Percentiles rank a stretch among this genome's conserved stretches.
Conservation (phyloP, 2,329 filamentous ascomycete species). For the Talaromyces sp. region DNA sequence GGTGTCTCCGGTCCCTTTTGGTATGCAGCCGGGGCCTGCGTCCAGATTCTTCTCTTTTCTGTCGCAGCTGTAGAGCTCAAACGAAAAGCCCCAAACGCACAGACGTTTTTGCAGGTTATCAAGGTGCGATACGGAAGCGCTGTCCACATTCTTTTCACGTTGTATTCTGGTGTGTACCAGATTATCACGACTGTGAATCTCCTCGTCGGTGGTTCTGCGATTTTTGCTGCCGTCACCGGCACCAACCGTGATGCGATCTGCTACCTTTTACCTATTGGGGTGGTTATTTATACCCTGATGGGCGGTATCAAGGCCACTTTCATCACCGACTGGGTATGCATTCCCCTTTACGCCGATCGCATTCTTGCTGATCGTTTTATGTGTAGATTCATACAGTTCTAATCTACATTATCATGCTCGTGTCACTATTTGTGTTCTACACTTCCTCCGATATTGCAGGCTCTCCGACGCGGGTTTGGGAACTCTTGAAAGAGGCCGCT, state of each 20-base stretch:
- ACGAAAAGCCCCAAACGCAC: constrained; percentile 13
- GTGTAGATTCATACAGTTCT: constrained; percentile 48
- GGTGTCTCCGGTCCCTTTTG: constrained; percentile 28
- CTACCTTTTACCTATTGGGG: constrained; percentile 34
- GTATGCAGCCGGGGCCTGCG: constrained; percentile 8
- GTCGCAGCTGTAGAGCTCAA: constrained; percentile 8
- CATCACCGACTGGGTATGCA: constrained; percentile 41
- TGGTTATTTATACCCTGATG: constrained; percentile 47
- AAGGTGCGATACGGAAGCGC: constrained; percentile 10
- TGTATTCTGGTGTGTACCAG: constrained; percentile 6
- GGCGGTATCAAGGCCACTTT: constrained; percentile 51
- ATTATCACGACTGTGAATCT: constrained; percentile 6
- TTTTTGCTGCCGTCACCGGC: constrained; percentile 37
- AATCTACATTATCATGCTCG: constrained; percentile 44
- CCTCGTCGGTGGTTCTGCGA: constrained; percentile 1
- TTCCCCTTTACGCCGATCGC: no score
- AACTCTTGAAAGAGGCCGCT: background rate
- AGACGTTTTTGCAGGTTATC: constrained; percentile 13
- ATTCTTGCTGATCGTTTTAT: no score
- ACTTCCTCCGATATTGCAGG: background rate
- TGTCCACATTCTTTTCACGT: constrained; percentile 7
- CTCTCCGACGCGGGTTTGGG: background rate
- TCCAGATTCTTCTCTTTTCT: background rate
- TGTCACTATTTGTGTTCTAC: constrained; percentile 22
- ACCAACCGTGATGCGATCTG: constrained; percentile 28